Base-by-base conservation (phyloP, 2,329 filamentous ascomycete genomes). In the Alternaria gaisen region DNA sequence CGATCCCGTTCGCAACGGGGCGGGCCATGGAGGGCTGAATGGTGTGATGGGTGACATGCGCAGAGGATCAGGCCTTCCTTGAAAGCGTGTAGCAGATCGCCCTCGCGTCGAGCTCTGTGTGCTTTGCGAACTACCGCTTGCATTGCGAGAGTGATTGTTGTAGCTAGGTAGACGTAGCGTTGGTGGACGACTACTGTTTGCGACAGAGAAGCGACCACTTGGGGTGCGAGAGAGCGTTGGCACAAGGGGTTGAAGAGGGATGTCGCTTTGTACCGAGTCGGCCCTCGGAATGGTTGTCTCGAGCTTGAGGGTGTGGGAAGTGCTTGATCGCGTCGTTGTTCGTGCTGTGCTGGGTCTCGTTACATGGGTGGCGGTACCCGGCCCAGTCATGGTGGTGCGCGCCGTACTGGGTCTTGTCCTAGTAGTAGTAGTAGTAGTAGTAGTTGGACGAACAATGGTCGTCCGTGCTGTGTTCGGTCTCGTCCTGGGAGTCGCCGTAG, bases 11-110 rank as follows among this genome's bases (percentile, higher is more conserved):
- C 42, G 66, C 24, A 68, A 47, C 12, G 53, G 43, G 7, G 69
- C 66, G 1, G 70, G 64, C 18, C 51, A 59, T 3, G 68, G 67
- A 3, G 62, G 61, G 22, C 53, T 56, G 18, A 56, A 61, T 0
- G 66, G 63, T 11, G 60, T 68, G 24, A 70, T 63, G 3, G 69
- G 68, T 6, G 71, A 67, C 62, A 71, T 61, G 26, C 67, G 66
- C 7, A 72, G 60, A 0, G 68, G 65, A 16, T 71, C 62, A 14
- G 67, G 20, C 9, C 47, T 63, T n/a, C 61, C 58, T 42, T 63
- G 59, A 34, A 61, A 63, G 26, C 58, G 53, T 20, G 48, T 26
- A 20, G 47, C 36, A 55, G 16, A 42, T 43, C 26, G 47, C 16
- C 28, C 64, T 32, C 30, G 47, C 48, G 46, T 36, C 56, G 44